Conservation (phyloP, 106 monocot species). For the Xerophyta viscosa region DNA sequence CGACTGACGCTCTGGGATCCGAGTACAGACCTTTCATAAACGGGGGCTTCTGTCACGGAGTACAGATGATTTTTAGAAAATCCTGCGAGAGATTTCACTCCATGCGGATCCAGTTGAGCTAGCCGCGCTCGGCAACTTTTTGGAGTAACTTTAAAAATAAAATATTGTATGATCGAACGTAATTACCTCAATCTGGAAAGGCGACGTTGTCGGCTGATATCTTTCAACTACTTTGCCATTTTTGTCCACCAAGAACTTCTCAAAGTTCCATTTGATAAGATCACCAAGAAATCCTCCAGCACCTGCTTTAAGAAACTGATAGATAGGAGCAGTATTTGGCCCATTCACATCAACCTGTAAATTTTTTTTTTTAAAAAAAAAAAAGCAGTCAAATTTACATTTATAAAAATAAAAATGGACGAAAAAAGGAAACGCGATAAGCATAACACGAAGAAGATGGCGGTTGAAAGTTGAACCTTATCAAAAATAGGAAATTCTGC, state of each 20-base stretch:
- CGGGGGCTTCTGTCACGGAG: too few species aligned
- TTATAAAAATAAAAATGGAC: not conserved
- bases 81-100: too few species aligned
- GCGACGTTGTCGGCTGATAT: slow-evolving; percentile 95
- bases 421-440: not conserved
- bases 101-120: too few species aligned
- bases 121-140: too few species aligned
- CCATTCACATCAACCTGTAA: slow-evolving; percentile 95
- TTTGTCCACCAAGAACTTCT: slow-evolving; percentile 93
- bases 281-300: slow-evolving; percentile 96
- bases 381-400: too few species aligned
- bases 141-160: too few species aligned
- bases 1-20: too few species aligned
- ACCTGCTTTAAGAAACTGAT: slow-evolving; percentile 87
- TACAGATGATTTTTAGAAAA: too few species aligned
- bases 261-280: slow-evolving; percentile 97
- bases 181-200: slow-evolving; percentile 96
- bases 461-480: slow-evolving; percentile 34
- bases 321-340: slow-evolving; percentile 85
- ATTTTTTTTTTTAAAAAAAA: not conserved
- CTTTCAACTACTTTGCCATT: slow-evolving; percentile 95
- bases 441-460: not conserved
- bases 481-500: slow-evolving; percentile 98
- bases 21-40: too few species aligned
- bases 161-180: too few species aligned